These are phyloP conservation scores for Durusdinium trenchii DNA, from an alignment of 73 alveolate genomes.

Conservation along the genomic window DNA sequence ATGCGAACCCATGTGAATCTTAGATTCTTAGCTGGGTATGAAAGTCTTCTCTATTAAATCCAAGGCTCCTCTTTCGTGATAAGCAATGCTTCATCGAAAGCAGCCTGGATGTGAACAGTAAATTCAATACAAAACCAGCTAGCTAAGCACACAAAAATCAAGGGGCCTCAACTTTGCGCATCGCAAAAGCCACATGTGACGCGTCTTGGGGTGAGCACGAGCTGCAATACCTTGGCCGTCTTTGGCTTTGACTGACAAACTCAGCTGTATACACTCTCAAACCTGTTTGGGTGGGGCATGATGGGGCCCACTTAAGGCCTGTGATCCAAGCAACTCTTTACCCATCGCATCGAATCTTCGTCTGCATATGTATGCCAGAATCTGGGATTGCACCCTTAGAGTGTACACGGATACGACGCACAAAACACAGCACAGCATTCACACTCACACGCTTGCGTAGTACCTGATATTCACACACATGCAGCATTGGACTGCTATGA, in stretches of 20 bases:
- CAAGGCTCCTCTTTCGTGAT: neutral
- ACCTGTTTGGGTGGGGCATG: neutral
- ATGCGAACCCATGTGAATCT: neutral
- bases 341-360: neutral
- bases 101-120: neutral
- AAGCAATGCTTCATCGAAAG: neutral
- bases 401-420: no score
- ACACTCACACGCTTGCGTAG: neutral
- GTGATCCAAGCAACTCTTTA: neutral
- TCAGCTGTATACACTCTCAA: neutral
- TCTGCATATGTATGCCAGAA: neutral
- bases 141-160: neutral
- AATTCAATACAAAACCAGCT: neutral
- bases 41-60: neutral
- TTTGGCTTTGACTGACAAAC: no score
- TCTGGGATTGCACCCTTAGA: neutral
- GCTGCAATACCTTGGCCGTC: neutral
- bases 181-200: neutral
- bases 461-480: neutral
- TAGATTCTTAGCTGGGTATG: neutral
- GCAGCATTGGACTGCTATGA: neutral
- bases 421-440: neutral
- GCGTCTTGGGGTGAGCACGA: neutral
- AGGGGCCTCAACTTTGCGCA: neutral
- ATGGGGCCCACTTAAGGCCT: neutral